Evolutionary conservation across 768 basidiomycete genomes (phyloP).

Genomic region (Imleria badia): DNA sequence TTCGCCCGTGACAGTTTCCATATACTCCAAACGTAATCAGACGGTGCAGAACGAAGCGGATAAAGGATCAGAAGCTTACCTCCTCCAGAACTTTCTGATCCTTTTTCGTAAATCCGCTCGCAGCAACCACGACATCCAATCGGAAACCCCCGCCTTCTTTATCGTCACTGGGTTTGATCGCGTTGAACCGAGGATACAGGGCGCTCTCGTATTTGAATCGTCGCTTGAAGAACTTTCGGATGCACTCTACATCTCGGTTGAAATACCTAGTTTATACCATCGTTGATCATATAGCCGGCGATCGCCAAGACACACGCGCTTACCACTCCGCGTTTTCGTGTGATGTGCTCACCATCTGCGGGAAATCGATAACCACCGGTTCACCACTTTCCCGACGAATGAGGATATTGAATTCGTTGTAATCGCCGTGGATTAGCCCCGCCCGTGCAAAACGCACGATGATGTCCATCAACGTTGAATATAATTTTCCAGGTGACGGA

Average conservation of each 20-base stretch:
- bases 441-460: slow-evolving; percentile 92
- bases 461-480: slow-evolving; percentile 90
- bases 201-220: slow-evolving; percentile 91
- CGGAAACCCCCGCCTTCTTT: slow-evolving; percentile 56
- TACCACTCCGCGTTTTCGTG: slow-evolving; percentile 97
- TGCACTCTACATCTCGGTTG: slow-evolving; percentile 97
- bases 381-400: slow-evolving; percentile 74
- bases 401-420: slow-evolving; percentile 99
- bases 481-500: slow-evolving; percentile 84
- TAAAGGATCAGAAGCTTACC: slow-evolving; percentile 46
- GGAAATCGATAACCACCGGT: slow-evolving; percentile 96
- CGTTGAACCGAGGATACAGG: slow-evolving; percentile 82
- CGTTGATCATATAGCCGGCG: slow-evolving; percentile 7
- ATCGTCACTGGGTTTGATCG: slow-evolving; percentile 31
- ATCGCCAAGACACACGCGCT: slow-evolving; percentile 27
- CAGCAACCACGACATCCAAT: slow-evolving; percentile 89
- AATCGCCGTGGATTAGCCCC: slow-evolving; percentile 98
- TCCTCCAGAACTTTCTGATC: slow-evolving; percentile 83
- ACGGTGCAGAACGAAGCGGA: slow-evolving; percentile 18
- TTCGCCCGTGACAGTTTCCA: slow-evolving; percentile 51
- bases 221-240: slow-evolving; percentile 87
- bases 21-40: slow-evolving; percentile 51
- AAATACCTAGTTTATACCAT: slow-evolving; percentile 73
- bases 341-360: slow-evolving; percentile 98
- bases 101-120: slow-evolving; percentile 88